Percentiles rank a stretch among this genome's conserved stretches.
Evolutionary conservation across 2,329 filamentous ascomycete genomes (phyloP).

Genomic region (Alternaria arbusti): DNA sequence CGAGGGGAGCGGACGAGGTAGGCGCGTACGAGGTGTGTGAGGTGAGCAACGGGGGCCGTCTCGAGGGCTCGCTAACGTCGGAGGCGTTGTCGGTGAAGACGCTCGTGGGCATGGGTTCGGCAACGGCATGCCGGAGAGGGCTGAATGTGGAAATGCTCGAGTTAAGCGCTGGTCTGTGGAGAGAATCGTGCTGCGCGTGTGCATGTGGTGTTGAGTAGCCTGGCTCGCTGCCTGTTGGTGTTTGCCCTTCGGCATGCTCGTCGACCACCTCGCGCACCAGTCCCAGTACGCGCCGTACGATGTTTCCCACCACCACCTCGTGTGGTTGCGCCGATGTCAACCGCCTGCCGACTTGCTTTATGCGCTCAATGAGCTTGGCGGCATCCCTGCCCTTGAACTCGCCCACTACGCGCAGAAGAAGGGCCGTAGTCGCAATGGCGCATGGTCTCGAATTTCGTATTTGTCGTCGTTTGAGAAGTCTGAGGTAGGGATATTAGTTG

Average conservation of each 20-base stretch:
- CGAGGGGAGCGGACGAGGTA: conserved; percentile 58
- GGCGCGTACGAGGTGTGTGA: conserved; percentile 68
- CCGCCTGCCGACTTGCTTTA: conserved; percentile 78
- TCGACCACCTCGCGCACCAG: conserved; percentile 91
- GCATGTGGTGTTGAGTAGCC: conserved; percentile 55
- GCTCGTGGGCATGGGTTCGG: conserved; percentile 43
- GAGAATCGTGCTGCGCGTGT: conserved; percentile 45
- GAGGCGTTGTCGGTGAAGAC: conserved; percentile 40
- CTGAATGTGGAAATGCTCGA: conserved; percentile 56
- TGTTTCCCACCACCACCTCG: conserved; percentile 92
- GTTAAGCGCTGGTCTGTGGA: conserved; percentile 45
- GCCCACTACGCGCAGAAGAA: conserved; percentile 85
- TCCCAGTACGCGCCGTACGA: conserved; percentile 86
- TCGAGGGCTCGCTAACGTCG: conserved; percentile 44
- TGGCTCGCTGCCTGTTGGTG: conserved; percentile 63
- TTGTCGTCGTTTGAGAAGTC: conserved; percentile 87
- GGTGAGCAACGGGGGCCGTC: conserved; percentile 67
- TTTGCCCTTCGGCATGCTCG: conserved; percentile 73
- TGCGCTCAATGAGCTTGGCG: conserved; percentile 76
- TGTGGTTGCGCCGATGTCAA: conserved; percentile 84
- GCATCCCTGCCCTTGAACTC: conserved; percentile 80
- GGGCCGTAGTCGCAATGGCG: conserved; percentile 87
- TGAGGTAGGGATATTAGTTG: conserved; percentile 44
- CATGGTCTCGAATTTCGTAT: conserved; percentile 87
- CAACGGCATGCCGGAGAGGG: conserved; percentile 53